phyloP scores from a whole-genome alignment of 805 yeast species.

The Candida hungchunana region DNA sequence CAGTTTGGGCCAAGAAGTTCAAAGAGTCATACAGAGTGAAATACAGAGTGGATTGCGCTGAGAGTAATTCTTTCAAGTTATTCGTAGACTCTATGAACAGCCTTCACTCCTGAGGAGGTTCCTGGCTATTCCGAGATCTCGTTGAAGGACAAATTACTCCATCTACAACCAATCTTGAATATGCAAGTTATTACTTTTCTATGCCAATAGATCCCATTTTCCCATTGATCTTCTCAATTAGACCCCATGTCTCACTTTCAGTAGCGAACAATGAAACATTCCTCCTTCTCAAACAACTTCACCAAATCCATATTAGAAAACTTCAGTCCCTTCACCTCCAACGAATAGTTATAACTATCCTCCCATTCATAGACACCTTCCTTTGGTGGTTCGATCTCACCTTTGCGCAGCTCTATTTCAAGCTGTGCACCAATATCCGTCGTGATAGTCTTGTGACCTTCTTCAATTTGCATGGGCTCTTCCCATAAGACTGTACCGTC shows the following conservation, averaged over 20 bases:
- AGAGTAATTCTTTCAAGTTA: too few species aligned
- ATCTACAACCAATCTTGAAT: conserved; percentile 27
- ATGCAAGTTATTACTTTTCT: background rate
- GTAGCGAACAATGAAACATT: conserved; percentile 7
- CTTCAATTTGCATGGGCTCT: background rate
- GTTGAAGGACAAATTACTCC: too few species aligned
- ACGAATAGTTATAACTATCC: conserved; percentile 5
- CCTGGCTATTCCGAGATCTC: too few species aligned
- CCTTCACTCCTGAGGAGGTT: too few species aligned
- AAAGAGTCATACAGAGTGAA: too few species aligned
- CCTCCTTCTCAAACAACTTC: conserved; percentile 5
- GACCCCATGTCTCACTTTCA: background rate
- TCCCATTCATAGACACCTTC: conserved; percentile 11
- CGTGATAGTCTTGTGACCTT: background rate
- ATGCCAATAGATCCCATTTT: background rate
- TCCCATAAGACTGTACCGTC: conserved; percentile 7
- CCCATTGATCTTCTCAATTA: background rate
- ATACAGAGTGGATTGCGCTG: too few species aligned
- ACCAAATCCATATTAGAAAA: conserved; percentile 1
- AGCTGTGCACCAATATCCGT: background rate
- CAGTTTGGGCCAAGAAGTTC: too few species aligned
- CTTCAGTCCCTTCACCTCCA: conserved; percentile 1
- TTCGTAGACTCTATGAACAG: too few species aligned
- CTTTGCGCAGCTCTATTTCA: conserved; percentile 3
- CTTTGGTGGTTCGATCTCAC: conserved; percentile 10